Conservation (phyloP, 495 filamentous ascomycete species). For the Talaromyces thailandensis region DNA sequence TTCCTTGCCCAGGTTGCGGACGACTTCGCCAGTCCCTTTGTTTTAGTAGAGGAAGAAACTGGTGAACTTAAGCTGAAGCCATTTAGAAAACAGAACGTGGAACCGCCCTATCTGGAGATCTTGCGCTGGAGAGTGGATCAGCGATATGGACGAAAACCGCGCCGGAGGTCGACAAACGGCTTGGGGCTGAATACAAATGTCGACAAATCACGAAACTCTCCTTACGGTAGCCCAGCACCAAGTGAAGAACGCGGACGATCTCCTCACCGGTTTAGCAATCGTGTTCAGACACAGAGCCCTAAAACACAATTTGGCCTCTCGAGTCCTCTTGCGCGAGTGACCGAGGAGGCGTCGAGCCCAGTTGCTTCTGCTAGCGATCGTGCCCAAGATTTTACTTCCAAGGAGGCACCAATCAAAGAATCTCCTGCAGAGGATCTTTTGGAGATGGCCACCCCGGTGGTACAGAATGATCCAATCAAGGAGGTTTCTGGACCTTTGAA, state of each 20-base stretch:
- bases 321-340: constrained; percentile 44
- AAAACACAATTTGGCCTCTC: constrained; percentile 42
- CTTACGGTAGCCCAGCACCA: constrained; percentile 43
- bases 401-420: constrained; percentile 21
- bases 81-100: constrained; percentile 78
- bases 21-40: constrained; percentile 78
- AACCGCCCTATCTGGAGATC: constrained; percentile 93
- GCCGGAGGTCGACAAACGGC: constrained; percentile 35
- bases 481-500: constrained; percentile 8
- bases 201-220: constrained; percentile 35
- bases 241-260: constrained; percentile 46
- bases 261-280: constrained; percentile 42
- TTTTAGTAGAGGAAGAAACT: constrained; percentile 82
- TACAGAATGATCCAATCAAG: constrained; percentile 17
- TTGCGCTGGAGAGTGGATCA: constrained; percentile 90
- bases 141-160: constrained; percentile 67
- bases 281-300: constrained; percentile 37
- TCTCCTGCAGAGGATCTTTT: constrained; percentile 31
- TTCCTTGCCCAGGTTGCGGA: constrained; percentile 85
- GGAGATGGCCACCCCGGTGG: constrained; percentile 35
- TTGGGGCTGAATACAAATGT: constrained; percentile 27
- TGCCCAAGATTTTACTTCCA: constrained; percentile 21
- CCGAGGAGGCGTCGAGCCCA: constrained; percentile 37
- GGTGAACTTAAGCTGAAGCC: constrained; percentile 86
- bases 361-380: constrained; percentile 21